Evolutionary conservation across 1,284 basidiomycete genomes (phyloP).

Genomic region (Cryptococcus depauperatus): DNA sequence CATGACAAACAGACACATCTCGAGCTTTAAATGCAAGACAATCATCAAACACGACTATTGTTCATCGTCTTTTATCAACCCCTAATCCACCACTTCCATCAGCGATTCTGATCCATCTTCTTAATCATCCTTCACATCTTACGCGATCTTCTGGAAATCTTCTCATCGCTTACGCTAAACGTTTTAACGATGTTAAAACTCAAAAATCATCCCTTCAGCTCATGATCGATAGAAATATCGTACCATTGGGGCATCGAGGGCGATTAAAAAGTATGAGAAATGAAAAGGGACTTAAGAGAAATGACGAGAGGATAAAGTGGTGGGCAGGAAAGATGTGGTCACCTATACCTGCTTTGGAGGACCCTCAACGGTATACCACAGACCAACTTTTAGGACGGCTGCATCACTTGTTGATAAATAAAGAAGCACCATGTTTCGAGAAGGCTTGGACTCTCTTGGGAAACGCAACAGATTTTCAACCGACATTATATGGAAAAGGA

Average conservation of each 20-base stretch:
- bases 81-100: conserved; percentile 10
- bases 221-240: conserved; percentile 5
- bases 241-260: conserved; percentile 1
- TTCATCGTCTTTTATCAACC: conserved; percentile 4
- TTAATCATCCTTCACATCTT: conserved; percentile 2
- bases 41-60: conserved; percentile 1
- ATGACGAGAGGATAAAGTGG: conserved; percentile 6
- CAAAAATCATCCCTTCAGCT: conserved; percentile 4
- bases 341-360: conserved; percentile 4
- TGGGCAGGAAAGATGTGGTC: conserved; percentile 10
- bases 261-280: neutral
- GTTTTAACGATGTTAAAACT: conserved; percentile 8
- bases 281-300: neutral
- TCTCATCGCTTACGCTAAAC: conserved; percentile 7
- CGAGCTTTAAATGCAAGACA: too few relatives aligned
- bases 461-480: neutral
- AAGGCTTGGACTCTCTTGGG: conserved; percentile 3
- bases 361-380: conserved; percentile 1
- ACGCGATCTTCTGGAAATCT: conserved; percentile 4
- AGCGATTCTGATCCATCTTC: conserved; percentile 2
- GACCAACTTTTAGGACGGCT: conserved; percentile 4
- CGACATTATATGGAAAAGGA: neutral
- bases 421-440: conserved; percentile 4
- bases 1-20: neutral
- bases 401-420: conserved; percentile 10